Percentiles rank a stretch among this genome's conserved stretches.
These are phyloP conservation scores for Amanita exitialis DNA, from an alignment of 768 basidiomycete genomes.

Conservation along the genomic window DNA sequence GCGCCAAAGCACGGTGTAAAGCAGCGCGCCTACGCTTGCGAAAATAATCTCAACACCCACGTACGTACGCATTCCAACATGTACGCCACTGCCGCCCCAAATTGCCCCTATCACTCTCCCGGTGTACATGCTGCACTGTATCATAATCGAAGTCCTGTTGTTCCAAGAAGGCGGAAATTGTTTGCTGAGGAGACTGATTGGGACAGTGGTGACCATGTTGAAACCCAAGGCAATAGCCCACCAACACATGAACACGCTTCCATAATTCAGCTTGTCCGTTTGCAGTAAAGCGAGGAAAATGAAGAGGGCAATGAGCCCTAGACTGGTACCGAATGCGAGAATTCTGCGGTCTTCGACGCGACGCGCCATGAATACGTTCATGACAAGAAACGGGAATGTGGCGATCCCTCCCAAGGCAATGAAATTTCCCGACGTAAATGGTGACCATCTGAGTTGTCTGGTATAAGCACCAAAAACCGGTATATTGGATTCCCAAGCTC, in stretches of 20 bases:
- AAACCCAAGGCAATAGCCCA: constrained; percentile 60
- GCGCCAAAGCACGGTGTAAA: constrained; percentile 49
- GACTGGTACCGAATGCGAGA: constrained; percentile 38
- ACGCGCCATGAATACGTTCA: constrained; percentile 46
- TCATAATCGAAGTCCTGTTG: constrained; percentile 38
- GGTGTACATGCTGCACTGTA: constrained; percentile 61
- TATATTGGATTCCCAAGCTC: constrained; percentile 61
- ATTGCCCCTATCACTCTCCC: constrained; percentile 58
- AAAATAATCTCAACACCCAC: constrained; percentile 50
- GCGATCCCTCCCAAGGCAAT: constrained; percentile 57
- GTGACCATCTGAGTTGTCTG: constrained; percentile 40
- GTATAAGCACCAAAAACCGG: constrained; percentile 43
- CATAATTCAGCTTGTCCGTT: constrained; percentile 32
- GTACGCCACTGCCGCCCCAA: constrained; percentile 54
- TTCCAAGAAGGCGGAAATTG: constrained; percentile 60
- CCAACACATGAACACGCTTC: constrained; percentile 40
- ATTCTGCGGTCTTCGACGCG: constrained; percentile 52
- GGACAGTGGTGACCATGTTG: constrained; percentile 63
- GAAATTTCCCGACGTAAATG: constrained; percentile 59
- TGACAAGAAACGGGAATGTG: constrained; percentile 57
- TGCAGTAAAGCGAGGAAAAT: constrained; percentile 37
- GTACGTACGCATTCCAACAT: constrained; percentile 52
- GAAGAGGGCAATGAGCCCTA: constrained; percentile 45
- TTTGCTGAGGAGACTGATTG: constrained; percentile 57
- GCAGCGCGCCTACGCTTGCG: constrained; percentile 44